Base-by-base conservation (phyloP, 225 moss, liverwort and hornwort genomes). In the Straminergon stramineum region DNA sequence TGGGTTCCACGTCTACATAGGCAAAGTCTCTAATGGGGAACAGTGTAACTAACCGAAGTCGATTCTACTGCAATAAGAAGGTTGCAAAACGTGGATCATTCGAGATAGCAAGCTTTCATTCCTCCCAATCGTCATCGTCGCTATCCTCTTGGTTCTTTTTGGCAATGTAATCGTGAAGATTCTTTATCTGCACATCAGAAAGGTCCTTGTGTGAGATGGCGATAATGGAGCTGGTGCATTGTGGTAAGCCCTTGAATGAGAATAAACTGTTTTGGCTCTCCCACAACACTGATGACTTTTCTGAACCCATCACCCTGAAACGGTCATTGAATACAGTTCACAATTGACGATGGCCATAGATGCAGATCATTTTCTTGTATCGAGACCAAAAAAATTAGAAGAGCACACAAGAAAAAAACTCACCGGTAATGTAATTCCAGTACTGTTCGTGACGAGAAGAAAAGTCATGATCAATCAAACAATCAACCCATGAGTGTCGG, bases 51-150 rank as follows among this genome's bases (percentile, higher is more conserved):
- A 78, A 83, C 34, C 68, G 68, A 65, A 45, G 41, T n/a, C 28
- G n/a, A 66, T 69, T 75, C 67, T 41, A 28, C 57, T 55, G 67
- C 28, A 67, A 45, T 48, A 57, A 66, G 51, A 14, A 68, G 57
- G 51, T 66, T 32, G 6, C 34, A 39, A 53, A 66, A 17, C 31
- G 66, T 26, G 32, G 13, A 67, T 55, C 53, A 64, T 53, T n/a
- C 17, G n/a, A 74, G 64, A 83, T 20, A 51, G 31, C 30, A 64
- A 52, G 55, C 41, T 83, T 41, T 88, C 83, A 88, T 65, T 88
- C 88, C 65, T 88, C 88, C 88, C 88, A 95, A 85, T 97, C 96
- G 57, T 96, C 95, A 65, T 95, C 97, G 28, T 97, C 96, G 83
- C 96, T 97, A 80, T 78, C 90, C 78, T 94, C 96, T 89, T 95